These are phyloP conservation scores for Talaromyces sp. DNA, from an alignment of 2,329 filamentous ascomycete genomes.

Conservation along the genomic window DNA sequence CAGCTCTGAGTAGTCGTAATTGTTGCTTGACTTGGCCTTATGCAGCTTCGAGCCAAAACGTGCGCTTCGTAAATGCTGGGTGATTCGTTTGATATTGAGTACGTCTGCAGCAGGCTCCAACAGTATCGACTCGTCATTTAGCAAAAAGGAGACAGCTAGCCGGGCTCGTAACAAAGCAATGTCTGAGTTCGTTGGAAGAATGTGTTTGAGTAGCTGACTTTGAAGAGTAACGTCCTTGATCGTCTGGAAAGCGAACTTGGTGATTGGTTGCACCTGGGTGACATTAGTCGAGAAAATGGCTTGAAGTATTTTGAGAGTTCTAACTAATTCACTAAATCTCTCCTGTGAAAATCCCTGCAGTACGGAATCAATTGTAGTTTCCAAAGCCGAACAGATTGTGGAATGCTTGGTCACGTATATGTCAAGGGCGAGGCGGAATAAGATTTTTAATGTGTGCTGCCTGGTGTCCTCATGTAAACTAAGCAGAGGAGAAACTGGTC, in stretches of 20 bases:
- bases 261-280: slow-evolving; percentile 24
- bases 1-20: slow-evolving; percentile 61
- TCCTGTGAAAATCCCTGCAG: slow-evolving; percentile 21
- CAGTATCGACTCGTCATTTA: slow-evolving; percentile 21
- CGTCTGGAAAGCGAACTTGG: slow-evolving; percentile 22
- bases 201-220: slow-evolving; percentile 34
- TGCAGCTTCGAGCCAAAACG: slow-evolving; percentile 27
- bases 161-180: slow-evolving; percentile 36
- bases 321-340: slow-evolving; percentile 18
- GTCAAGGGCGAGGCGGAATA: slow-evolving; percentile 34
- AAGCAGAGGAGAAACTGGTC: slow-evolving; percentile 9
- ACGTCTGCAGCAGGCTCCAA: slow-evolving; percentile 20
- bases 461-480: slow-evolving; percentile 30
- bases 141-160: slow-evolving; percentile 32
- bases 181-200: slow-evolving; percentile 30
- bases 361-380: slow-evolving; percentile 26
- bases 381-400: slow-evolving; percentile 25
- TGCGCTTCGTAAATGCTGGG: slow-evolving; percentile 20
- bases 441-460: slow-evolving; percentile 24
- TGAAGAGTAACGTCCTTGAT: slow-evolving; percentile 35
- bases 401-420: slow-evolving; percentile 23
- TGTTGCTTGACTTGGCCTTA: slow-evolving; percentile 16
- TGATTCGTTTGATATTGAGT: slow-evolving; percentile 26
- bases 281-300: background rate
- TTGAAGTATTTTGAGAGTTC: background rate